Base-by-base conservation (phyloP, 257 asterid genomes). In the Thymus quinquecostatus region DNA sequence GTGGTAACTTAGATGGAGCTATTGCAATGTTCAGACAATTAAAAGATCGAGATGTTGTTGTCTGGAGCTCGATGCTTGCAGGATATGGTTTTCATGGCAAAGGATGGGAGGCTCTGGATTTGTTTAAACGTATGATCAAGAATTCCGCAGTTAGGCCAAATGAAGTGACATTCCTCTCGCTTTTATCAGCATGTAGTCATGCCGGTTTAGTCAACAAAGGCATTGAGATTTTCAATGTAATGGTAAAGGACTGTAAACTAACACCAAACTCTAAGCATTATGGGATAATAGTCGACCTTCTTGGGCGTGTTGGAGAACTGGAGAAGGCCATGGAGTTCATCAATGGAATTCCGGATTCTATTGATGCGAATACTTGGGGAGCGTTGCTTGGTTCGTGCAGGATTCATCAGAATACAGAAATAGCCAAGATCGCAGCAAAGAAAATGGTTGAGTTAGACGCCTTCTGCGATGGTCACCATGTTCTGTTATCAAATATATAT, bases 41-140 rank as follows among this genome's bases (percentile, higher is more conserved):
- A 30, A 40, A 45, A 14, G 81, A 81, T 36, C 72, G 72, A 79
- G 98, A 90, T 51, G 79, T 90, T 27, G 89, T 88, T 6, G 66
- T 83, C 41, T 90, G 98, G 97, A 87, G 96, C 75, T 78, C 93
- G 2, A 88, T 90, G 96, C 64, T 92, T 57, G 82, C 93, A 64
- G 97, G 89, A 29, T 86, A 82, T 10, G 92, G 90, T 7, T 72
- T 74, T 56, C 95, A 92, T 14, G 95, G 97, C 11, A 85, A 58
- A 76, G 97, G 88, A 69, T 74, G 45, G 41, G 90, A 90, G 61
- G 83, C 95, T 5, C 63, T 90, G 27, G 74, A 77, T 9, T 68
- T 92, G 60, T 90, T 90, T 11, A 33, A 77, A 40, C 77, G 71
- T 40, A 90, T 92, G 98, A 70, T 79, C 29, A 75, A 76, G 56